phyloP scores from a whole-genome alignment of 1,284 basidiomycete genomes.

The Macrocystidia cucumis region DNA sequence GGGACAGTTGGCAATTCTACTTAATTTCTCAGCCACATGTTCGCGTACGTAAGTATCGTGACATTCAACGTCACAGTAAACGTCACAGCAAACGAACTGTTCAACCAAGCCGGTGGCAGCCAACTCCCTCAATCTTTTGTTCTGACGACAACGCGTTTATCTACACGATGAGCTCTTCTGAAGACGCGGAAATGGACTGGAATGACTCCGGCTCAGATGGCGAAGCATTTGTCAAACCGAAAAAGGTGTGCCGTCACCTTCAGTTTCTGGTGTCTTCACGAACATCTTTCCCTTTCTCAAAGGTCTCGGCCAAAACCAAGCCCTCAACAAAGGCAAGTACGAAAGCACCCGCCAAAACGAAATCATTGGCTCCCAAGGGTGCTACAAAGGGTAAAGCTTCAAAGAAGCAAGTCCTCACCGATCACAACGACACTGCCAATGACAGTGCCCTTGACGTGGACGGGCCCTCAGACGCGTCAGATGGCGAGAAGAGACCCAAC shows the following conservation, averaged over 20 bases:
- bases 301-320: constrained; percentile 38
- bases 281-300: constrained; percentile 19
- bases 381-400: constrained; percentile 30
- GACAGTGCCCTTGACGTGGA: constrained; percentile 32
- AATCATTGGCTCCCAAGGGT: constrained; percentile 18
- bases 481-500: constrained; percentile 34
- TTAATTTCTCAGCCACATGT: constrained; percentile 1
- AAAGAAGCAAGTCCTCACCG: constrained; percentile 69
- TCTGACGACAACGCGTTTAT: neutral
- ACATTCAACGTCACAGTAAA: neutral
- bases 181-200: constrained; percentile 59
- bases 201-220: constrained; percentile 56
- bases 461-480: constrained; percentile 30
- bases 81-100: no score
- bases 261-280: neutral
- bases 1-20: constrained; percentile 1
- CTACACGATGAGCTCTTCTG: constrained; percentile 39
- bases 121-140: no score
- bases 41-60: neutral
- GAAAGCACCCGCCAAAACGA: constrained; percentile 27
- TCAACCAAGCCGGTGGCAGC: no score
- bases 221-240: constrained; percentile 54
- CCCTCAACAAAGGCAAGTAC: constrained; percentile 19
- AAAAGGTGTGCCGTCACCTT: constrained; percentile 42
- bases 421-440: constrained; percentile 53